A percentile compares a stretch with the other conserved stretches of the same genome.
Evolutionary conservation across 2,329 filamentous ascomycete genomes (phyloP).

Genomic region (Nectriaceae sp.): DNA sequence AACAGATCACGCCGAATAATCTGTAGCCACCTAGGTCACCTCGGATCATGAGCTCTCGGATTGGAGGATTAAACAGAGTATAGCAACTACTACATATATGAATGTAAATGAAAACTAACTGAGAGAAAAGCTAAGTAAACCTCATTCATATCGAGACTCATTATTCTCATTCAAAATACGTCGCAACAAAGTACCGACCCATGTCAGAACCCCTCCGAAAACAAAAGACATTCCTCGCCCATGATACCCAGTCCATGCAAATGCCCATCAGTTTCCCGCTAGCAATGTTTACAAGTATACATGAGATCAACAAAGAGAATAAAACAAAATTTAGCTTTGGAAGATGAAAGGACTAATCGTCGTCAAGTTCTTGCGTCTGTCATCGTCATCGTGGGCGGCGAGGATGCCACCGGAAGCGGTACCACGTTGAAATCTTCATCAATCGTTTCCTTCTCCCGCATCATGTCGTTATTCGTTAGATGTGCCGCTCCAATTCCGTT

Average conservation of each 20-base stretch:
- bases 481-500: constrained; percentile 11
- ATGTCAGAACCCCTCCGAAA: no score
- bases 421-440: constrained; percentile 18
- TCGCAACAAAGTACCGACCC: no score
- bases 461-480: constrained; percentile 17
- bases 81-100: no score
- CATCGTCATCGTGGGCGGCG: constrained; percentile 12
- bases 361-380: constrained; percentile 14
- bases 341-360: constrained; percentile 4
- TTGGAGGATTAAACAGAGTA: no score
- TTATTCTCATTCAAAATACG: no score
- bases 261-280: constrained; percentile 19
- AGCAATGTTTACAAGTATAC: constrained; percentile 15
- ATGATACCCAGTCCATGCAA: constrained; percentile 17
- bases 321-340: no score
- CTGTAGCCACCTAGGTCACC: no score
- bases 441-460: constrained; percentile 18
- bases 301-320: constrained; percentile 7
- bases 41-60: no score
- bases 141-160: no score
- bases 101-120: no score
- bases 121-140: no score
- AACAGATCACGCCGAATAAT: no score
- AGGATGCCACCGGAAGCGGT: constrained; percentile 5
- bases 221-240: not conserved